Conservation (phyloP, 2,329 filamentous ascomycete genomes). For the Stachybotrys echinatus region DNA sequence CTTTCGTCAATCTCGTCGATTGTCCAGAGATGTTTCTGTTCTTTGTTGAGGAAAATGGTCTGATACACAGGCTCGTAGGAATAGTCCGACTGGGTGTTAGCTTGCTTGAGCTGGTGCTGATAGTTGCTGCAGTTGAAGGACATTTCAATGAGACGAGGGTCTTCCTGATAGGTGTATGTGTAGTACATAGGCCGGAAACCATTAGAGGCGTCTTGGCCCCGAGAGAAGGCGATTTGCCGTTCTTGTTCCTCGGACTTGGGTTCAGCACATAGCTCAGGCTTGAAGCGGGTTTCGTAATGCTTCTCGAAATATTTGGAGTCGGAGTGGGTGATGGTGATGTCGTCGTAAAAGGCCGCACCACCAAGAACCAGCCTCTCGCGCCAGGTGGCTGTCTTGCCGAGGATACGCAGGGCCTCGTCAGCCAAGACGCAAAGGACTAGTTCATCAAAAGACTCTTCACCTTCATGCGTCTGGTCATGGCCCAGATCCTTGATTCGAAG, state of each 20-base stretch:
- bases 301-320: slow-evolving; percentile 61
- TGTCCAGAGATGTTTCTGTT: slow-evolving; percentile 51
- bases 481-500: slow-evolving; percentile 45
- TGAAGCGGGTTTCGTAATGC: slow-evolving; percentile 61
- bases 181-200: slow-evolving; percentile 62
- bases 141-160: slow-evolving; percentile 59
- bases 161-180: slow-evolving; percentile 52
- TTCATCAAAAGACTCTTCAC: slow-evolving; percentile 55
- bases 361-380: slow-evolving; percentile 63
- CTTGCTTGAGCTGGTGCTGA: slow-evolving; percentile 61
- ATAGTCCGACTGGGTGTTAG: slow-evolving; percentile 11
- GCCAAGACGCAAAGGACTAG: slow-evolving; percentile 61
- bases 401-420: slow-evolving; percentile 57
- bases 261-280: slow-evolving; percentile 42
- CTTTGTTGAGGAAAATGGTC: slow-evolving; percentile 60
- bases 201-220: slow-evolving; percentile 41
- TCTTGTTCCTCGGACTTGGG: slow-evolving; percentile 33
- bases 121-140: slow-evolving; percentile 74
- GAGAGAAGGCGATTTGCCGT: slow-evolving; percentile 34
- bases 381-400: slow-evolving; percentile 51
- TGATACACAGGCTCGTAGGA: slow-evolving; percentile 62
- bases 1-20: slow-evolving; percentile 51
- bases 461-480: slow-evolving; percentile 48
- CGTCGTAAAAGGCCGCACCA: slow-evolving; percentile 64
- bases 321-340: slow-evolving; percentile 65